Evolutionary conservation across 768 basidiomycete species (phyloP).

Genomic region (Tylopilus felleus): DNA sequence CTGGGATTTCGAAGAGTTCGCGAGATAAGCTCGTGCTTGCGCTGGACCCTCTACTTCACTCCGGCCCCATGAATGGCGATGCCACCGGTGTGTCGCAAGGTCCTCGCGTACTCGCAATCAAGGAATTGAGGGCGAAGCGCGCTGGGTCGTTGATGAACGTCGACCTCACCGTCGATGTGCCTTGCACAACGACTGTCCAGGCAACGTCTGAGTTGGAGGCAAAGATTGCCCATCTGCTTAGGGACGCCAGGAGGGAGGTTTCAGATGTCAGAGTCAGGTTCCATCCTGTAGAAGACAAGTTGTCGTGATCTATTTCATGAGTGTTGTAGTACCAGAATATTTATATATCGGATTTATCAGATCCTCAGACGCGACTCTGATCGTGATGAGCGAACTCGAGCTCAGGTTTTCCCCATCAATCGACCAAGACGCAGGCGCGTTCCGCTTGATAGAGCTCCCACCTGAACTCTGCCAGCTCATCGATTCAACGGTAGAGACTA

Average conservation of each 20-base stretch:
- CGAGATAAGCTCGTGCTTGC: constrained; percentile 50
- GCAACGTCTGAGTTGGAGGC: constrained; percentile 61
- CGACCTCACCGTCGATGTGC: constrained; percentile 75
- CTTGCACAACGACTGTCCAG: constrained; percentile 51
- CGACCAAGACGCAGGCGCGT: constrained; percentile 48
- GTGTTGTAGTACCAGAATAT: background rate
- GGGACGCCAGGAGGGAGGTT: constrained; percentile 58
- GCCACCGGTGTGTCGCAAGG: background rate
- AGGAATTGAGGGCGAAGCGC: constrained; percentile 65
- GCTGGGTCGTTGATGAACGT: constrained; percentile 81
- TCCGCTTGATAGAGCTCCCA: constrained; percentile 71
- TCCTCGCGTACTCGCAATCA: constrained; percentile 42
- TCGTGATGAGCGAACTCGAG: constrained; percentile 30
- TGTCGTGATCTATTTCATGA: too few species aligned
- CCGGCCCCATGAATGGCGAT: constrained; percentile 25
- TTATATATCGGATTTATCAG: background rate
- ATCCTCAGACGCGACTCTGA: too few species aligned
- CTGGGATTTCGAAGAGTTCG: constrained; percentile 61
- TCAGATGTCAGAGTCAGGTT: constrained; percentile 72
- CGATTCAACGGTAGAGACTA: constrained; percentile 46
- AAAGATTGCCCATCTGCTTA: constrained; percentile 54
- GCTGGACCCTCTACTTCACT: constrained; percentile 52
- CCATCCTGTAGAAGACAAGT: constrained; percentile 35
- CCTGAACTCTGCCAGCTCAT: constrained; percentile 61
- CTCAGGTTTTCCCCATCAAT: constrained; percentile 52